Evolutionary conservation across 2,329 filamentous ascomycete species (phyloP), one percentile per base, ranked within the genome.

Genomic region (Diatrype stigma): DNA sequence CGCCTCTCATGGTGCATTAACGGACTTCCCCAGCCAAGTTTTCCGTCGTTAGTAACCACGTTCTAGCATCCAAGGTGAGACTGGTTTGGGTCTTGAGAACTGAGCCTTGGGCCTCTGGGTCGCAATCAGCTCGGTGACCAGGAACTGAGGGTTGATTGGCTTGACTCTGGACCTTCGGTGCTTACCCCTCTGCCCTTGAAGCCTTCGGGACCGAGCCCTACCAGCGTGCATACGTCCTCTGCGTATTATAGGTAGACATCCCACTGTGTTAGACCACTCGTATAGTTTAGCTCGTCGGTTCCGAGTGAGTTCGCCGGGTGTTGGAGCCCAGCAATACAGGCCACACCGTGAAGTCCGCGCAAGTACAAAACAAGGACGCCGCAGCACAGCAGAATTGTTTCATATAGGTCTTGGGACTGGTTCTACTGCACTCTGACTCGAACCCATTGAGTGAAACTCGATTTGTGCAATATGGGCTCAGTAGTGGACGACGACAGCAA

Each of bases 401-500:
- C 34, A 37, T 37, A 37, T 37, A 37, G 4, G 34, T 16, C 34
- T 37, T 16, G 34, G 10, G 26, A 30, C 26, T 30, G 5, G 26
- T 30, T 30, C 34, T 12, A 6, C 6, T 37, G 16, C 34, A 16
- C 26, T 37, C 34, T 37, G 6, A 16, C 14, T 44, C 11, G 26
- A 23, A n/a, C 16, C 22, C 22, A 23, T 12, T n/a, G n/a, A 44
- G 21, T 16, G 16, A 28, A n/a, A 16, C 4, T 28, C 22, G 19
- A 6, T 12, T 4, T 44, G 21, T 11, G 16, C 26, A 54, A 49
- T 3, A 66, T 67, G 63, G 59, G 63, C 30, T 65, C 63, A 3
- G 19, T 60, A 42, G 47, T 54, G 11, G 51, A 48, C 22, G 67
- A 67, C 62, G 72, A 74, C 53, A 64, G 68, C 37, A 77, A 71